A percentile compares a stretch with the other conserved stretches of the same genome.
These are phyloP conservation scores for Phytophthora pseudosyringae DNA, from an alignment of 352 stramenopile genomes.

Conservation along the genomic window DNA sequence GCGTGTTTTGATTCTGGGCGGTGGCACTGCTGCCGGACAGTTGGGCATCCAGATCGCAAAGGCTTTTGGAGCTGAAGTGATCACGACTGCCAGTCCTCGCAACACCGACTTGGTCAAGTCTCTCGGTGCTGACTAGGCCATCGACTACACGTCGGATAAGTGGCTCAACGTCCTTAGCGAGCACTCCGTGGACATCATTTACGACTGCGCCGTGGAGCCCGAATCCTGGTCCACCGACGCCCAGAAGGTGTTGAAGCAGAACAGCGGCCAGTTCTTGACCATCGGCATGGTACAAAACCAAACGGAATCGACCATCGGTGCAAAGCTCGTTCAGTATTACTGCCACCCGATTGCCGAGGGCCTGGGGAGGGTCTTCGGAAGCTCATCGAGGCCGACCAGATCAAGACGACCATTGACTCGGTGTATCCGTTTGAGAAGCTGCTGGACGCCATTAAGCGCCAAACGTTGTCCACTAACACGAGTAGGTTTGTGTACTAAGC, in stretches of 20 bases:
- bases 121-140: slow-evolving; percentile 52
- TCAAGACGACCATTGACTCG: slow-evolving; percentile 31
- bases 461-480: too few relatives aligned
- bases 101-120: slow-evolving; percentile 51
- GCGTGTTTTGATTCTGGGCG: slow-evolving; percentile 58
- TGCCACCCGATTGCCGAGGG: slow-evolving; percentile 25
- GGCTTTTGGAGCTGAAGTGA: slow-evolving; percentile 42
- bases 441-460: slow-evolving; percentile 42
- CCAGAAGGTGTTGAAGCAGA: slow-evolving; percentile 39
- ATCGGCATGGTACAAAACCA: slow-evolving; percentile 26
- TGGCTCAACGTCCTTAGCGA: slow-evolving; percentile 34
- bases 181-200: slow-evolving; percentile 46
- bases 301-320: slow-evolving; percentile 55
- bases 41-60: slow-evolving; percentile 67
- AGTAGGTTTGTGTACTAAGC: too few relatives aligned
- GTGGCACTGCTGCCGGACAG: slow-evolving; percentile 58
- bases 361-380: slow-evolving; percentile 35
- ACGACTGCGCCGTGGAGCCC: slow-evolving; percentile 38
- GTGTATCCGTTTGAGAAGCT: slow-evolving; percentile 47
- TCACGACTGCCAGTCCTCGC: slow-evolving; percentile 47
- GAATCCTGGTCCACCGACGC: slow-evolving; percentile 37
- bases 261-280: slow-evolving; percentile 39
- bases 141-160: slow-evolving; percentile 65
- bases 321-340: slow-evolving; percentile 31
- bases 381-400: slow-evolving; percentile 44